Percentiles rank a stretch among this genome's conserved stretches.
phyloP scores from a whole-genome alignment of 2,329 filamentous ascomycete species.

The Colletotrichum gigasporum region DNA sequence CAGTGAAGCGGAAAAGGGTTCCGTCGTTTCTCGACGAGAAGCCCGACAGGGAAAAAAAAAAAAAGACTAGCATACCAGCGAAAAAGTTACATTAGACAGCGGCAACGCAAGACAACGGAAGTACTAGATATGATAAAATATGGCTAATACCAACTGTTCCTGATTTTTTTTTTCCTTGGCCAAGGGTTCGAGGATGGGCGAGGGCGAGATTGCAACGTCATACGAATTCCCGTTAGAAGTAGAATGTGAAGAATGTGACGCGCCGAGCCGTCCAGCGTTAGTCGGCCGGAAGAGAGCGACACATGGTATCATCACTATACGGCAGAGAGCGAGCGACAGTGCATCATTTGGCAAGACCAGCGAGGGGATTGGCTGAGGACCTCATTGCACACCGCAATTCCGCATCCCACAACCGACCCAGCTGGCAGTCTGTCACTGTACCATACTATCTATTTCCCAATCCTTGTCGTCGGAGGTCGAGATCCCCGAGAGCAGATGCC shows the following conservation, averaged over 20 bases:
- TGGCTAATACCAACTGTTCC: neutral
- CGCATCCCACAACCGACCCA: no score
- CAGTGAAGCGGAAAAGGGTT: neutral
- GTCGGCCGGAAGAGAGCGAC: neutral
- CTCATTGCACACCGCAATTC: conserved; percentile 4
- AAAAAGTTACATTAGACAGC: no score
- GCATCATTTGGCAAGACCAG: neutral
- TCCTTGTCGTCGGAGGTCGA: neutral
- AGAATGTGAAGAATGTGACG: neutral
- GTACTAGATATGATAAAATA: no score
- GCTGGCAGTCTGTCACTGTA: no score
- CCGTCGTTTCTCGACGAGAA: neutral
- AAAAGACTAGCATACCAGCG: no score
- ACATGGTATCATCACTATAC: conserved; percentile 1
- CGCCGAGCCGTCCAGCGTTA: neutral
- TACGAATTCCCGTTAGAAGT: neutral
- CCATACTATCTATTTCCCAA: no score
- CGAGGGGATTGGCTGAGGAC: neutral
- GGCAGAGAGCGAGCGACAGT: neutral
- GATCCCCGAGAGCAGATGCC: neutral
- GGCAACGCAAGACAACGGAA: no score
- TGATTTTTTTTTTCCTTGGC: neutral
- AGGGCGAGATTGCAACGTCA: conserved; percentile 3
- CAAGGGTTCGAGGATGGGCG: neutral
- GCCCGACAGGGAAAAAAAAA: no score